A percentile compares a stretch with the other conserved stretches of the same genome.
Evolutionary conservation across 2,329 filamentous ascomycete genomes (phyloP).

Genomic region (Apiospora marii): DNA sequence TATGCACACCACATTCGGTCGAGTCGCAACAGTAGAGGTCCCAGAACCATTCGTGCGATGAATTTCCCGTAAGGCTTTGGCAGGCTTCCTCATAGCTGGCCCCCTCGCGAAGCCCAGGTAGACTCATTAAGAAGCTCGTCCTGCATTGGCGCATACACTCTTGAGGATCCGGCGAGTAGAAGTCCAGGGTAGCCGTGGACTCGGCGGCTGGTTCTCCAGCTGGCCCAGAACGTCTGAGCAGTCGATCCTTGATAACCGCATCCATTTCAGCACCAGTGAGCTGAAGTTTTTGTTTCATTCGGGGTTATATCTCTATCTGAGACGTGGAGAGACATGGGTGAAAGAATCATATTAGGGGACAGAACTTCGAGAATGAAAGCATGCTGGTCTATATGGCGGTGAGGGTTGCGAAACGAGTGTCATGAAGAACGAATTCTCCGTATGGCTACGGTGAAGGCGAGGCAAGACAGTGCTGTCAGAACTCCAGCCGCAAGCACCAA

Average conservation of each 20-base stretch:
- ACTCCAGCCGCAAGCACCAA: conserved; percentile 28
- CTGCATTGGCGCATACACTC: neutral
- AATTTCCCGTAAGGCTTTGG: conserved; percentile 33
- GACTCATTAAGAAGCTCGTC: conserved; percentile 1
- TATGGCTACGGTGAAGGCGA: conserved; percentile 28
- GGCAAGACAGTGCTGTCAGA: conserved; percentile 31
- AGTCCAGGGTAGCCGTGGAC: neutral
- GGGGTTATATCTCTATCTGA: conserved; percentile 23
- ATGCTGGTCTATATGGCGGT: conserved; percentile 24
- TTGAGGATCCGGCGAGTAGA: neutral
- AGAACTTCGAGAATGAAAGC: conserved; percentile 23
- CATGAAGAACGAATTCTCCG: conserved; percentile 31
- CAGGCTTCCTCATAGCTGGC: conserved; percentile 35
- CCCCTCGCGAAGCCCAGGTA: conserved; percentile 23
- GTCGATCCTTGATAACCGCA: neutral
- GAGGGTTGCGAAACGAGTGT: conserved; percentile 35
- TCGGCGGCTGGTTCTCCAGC: neutral
- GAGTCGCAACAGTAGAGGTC: conserved; percentile 61
- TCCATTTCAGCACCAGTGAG: conserved; percentile 20
- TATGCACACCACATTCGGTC: conserved; percentile 57
- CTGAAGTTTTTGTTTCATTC: neutral
- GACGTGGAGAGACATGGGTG: conserved; percentile 22
- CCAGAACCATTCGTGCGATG: conserved; percentile 47
- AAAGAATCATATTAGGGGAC: neutral
- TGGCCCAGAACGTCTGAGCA: neutral